phyloP scores from a whole-genome alignment of 306 rosid species.

The apple (Malus domestica) region ASM211411v1 NC_041789.1:8472001-8472500 shows the following conservation, averaged over 20 bases:
- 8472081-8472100: background rate
- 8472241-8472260: background rate
- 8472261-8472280: background rate
- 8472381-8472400: background rate
- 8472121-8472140: background rate
- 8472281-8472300: background rate
- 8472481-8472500: background rate
- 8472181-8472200: background rate
- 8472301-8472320: background rate
- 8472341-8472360: background rate
- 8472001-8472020: background rate
- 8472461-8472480: background rate
- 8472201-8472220: background rate
- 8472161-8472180: background rate
- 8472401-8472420: background rate
- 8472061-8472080: background rate
- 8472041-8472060: background rate
- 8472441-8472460: background rate
- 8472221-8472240: background rate
- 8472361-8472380: background rate
- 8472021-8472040: background rate
- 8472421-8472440: background rate
- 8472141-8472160: background rate
- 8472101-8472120: background rate
- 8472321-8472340: background rate